A percentile compares a stretch with the other conserved stretches of the same genome.
Evolutionary conservation across 169 alveolate species (phyloP).

Genomic region (Plasmodium relictum): DNA sequence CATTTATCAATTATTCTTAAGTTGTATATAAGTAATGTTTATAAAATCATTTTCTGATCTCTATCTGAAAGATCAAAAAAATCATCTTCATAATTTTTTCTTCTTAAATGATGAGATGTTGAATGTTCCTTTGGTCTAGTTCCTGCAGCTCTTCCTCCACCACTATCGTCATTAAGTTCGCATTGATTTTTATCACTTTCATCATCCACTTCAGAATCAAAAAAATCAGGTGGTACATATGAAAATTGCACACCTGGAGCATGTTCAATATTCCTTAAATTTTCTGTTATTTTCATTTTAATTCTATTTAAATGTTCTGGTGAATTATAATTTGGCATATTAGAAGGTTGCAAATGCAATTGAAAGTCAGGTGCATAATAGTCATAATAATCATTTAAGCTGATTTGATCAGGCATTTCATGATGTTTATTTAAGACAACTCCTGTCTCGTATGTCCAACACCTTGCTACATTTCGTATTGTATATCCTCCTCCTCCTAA

Average conservation of each 20-base stretch:
- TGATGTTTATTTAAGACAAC: constrained; percentile 92
- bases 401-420: constrained; percentile 93
- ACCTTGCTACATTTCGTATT: constrained; percentile 98
- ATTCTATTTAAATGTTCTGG: constrained; percentile 95
- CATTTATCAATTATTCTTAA: too few species aligned
- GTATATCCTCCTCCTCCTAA: constrained; percentile 99
- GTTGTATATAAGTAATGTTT: too few species aligned
- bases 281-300: constrained; percentile 92
- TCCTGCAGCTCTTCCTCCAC: constrained; percentile 78
- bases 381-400: constrained; percentile 96
- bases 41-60: constrained; percentile 83
- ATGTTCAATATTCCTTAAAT: constrained; percentile 94
- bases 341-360: constrained; percentile 94
- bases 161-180: constrained; percentile 85
- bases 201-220: constrained; percentile 86
- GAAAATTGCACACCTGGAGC: constrained; percentile 96
- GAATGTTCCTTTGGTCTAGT: constrained; percentile 58
- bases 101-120: constrained; percentile 79
- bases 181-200: constrained; percentile 81
- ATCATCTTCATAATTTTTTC: constrained; percentile 85
- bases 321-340: constrained; percentile 94
- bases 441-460: constrained; percentile 99
- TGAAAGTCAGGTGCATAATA: constrained; percentile 97
- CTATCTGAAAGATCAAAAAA: constrained; percentile 85
- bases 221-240: constrained; percentile 92